A percentile compares a stretch with the other conserved stretches of the same genome.
These are phyloP conservation scores for Kodamaea arcana DNA, from an alignment of 1,139 yeast genomes.

Conservation along the genomic window DNA sequence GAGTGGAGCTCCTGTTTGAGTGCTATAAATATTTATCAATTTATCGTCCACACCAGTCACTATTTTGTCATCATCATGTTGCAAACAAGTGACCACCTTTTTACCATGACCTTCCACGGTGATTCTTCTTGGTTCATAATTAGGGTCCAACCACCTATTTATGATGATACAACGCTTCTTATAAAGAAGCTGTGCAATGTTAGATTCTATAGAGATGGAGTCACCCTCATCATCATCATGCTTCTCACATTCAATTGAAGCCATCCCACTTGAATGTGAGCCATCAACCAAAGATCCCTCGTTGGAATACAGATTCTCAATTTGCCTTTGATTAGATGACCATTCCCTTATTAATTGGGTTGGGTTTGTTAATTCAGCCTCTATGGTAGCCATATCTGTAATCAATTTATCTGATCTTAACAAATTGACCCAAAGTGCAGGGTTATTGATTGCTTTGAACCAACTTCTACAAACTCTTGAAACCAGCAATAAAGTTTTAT, in stretches of 20 bases:
- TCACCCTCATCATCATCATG: not conserved
- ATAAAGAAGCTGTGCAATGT: slow-evolving; percentile 53
- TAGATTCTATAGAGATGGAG: slow-evolving; percentile 11
- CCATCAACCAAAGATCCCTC: too few relatives aligned
- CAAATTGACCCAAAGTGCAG: slow-evolving; percentile 57
- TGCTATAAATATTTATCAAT: slow-evolving; percentile 75
- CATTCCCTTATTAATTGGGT: slow-evolving; percentile 31
- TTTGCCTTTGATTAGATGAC: slow-evolving; percentile 13
- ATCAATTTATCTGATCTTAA: slow-evolving; percentile 53
- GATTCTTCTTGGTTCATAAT: slow-evolving; percentile 62
- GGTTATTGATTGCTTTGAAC: slow-evolving; percentile 59
- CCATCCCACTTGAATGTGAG: too few relatives aligned
- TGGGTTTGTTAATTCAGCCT: slow-evolving; percentile 29
- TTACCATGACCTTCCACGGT: slow-evolving; percentile 67
- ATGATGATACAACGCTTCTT: slow-evolving; percentile 63
- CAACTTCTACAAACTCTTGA: slow-evolving; percentile 68
- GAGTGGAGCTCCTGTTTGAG: slow-evolving; percentile 66
- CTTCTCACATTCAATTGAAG: not conserved
- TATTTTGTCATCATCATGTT: slow-evolving; percentile 86
- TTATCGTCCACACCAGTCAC: slow-evolving; percentile 92
- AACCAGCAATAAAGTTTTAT: slow-evolving; percentile 56
- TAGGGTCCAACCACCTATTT: slow-evolving; percentile 80
- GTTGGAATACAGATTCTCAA: too few relatives aligned
- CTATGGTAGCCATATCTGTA: slow-evolving; percentile 32
- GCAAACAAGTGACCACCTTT: slow-evolving; percentile 89